phyloP scores from a whole-genome alignment of 371 early-diverging fungal species.

The Haplosporangium sp. region DNA sequence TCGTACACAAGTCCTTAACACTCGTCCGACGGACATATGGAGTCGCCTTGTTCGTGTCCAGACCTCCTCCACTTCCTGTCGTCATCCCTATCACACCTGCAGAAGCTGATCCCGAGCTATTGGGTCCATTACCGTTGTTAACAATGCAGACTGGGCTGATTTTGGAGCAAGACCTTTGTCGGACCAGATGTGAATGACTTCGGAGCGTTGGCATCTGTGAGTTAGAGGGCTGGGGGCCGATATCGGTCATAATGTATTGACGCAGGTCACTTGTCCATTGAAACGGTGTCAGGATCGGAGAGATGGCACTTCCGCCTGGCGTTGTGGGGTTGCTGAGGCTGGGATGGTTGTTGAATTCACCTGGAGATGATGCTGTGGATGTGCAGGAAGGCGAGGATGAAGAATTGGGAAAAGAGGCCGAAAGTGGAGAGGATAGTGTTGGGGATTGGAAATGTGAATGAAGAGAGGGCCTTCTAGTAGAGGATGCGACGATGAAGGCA shows the following conservation, averaged over 20 bases:
- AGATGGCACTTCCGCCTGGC: constrained; percentile 7
- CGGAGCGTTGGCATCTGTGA: constrained; percentile 31
- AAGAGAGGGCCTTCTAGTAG: constrained; percentile 12
- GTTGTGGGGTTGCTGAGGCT: neutral
- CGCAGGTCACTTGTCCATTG: constrained; percentile 42
- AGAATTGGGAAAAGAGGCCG: constrained; percentile 8
- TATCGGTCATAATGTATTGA: constrained; percentile 47
- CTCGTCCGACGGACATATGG: constrained; percentile 9
- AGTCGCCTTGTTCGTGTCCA: neutral
- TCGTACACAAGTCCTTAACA: constrained; percentile 33
- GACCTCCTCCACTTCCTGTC: no score
- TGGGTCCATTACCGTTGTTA: neutral
- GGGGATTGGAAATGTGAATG: constrained; percentile 4
- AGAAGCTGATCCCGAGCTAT: neutral
- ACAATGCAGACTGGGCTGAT: constrained; percentile 2
- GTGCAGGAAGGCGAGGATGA: constrained; percentile 1
- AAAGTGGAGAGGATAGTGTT: constrained; percentile 5
- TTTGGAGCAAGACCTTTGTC: constrained; percentile 26
- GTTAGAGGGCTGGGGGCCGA: constrained; percentile 46
- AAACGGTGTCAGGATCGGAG: constrained; percentile 42
- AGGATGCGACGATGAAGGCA: constrained; percentile 14
- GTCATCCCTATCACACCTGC: no score
- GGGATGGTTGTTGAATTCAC: neutral
- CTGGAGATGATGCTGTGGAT: constrained; percentile 7
- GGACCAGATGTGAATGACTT: constrained; percentile 19